Evolutionary conservation across 495 filamentous ascomycete genomes (phyloP).

Genomic region (Tuber aestivum): DNA sequence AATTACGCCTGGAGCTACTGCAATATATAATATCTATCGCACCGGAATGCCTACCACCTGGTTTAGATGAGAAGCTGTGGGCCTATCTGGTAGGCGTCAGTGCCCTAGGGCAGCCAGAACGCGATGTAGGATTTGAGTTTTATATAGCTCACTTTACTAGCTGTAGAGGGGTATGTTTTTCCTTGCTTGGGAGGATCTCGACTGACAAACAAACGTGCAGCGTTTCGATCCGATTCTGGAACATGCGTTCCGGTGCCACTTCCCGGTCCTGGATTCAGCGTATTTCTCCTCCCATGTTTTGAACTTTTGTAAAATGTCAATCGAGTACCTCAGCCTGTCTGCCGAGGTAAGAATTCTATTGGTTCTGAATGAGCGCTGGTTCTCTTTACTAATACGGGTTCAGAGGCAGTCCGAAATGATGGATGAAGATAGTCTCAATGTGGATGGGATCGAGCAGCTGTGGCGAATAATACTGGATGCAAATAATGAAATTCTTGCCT

Average conservation of each 20-base stretch:
- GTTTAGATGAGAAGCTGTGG: slow-evolving; percentile 38
- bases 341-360: slow-evolving; percentile 27
- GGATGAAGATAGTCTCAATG: slow-evolving; percentile 48
- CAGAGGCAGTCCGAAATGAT: slow-evolving; percentile 24
- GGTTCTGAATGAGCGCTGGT: background rate
- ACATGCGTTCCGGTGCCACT: slow-evolving; percentile 33
- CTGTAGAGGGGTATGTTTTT: slow-evolving; percentile 23
- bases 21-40: slow-evolving; percentile 41
- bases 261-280: slow-evolving; percentile 33
- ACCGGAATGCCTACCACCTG: slow-evolving; percentile 32
- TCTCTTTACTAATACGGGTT: background rate
- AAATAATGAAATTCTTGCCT: slow-evolving; percentile 62
- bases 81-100: slow-evolving; percentile 36
- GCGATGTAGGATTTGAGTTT: slow-evolving; percentile 41
- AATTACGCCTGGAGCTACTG: slow-evolving; percentile 40
- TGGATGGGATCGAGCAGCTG: slow-evolving; percentile 65
- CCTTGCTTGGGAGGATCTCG: background rate
- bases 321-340: slow-evolving; percentile 40
- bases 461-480: slow-evolving; percentile 77
- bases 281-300: slow-evolving; percentile 39
- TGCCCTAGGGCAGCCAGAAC: slow-evolving; percentile 34
- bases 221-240: slow-evolving; percentile 37
- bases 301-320: slow-evolving; percentile 37
- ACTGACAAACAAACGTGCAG: slow-evolving; percentile 22
- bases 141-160: slow-evolving; percentile 34